Conservation (phyloP, 2,329 filamentous ascomycete genomes). For the Lasiodiplodia theobromae region DNA sequence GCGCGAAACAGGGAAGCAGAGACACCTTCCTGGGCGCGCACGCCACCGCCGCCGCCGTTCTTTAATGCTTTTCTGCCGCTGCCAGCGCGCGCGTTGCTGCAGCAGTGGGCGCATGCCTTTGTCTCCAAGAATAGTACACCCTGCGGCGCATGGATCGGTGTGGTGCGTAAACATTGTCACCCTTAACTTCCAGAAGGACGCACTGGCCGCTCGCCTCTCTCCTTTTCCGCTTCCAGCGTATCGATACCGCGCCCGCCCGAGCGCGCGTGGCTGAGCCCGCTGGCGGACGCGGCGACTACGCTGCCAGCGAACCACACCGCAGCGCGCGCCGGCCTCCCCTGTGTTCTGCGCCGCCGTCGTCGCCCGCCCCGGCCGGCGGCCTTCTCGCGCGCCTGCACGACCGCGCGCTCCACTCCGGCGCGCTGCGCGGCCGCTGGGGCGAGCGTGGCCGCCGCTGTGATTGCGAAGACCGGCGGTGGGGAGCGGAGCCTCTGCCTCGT, state of each 20-base stretch:
- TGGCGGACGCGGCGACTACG: background rate
- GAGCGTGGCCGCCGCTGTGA: background rate
- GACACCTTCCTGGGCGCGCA: background rate
- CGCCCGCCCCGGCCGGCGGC: background rate
- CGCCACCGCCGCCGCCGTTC: background rate
- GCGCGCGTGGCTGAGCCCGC: conserved; percentile 2
- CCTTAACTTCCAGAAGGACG: conserved; percentile 19
- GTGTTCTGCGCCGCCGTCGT: background rate
- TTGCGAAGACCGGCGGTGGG: conserved; percentile 21
- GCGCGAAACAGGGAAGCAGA: background rate
- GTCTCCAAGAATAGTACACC: conserved; percentile 9
- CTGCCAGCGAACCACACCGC: background rate
- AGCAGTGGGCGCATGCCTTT: conserved; percentile 17
- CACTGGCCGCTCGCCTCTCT: conserved; percentile 6
- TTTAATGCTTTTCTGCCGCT: conserved; percentile 16
- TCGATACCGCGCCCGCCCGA: conserved; percentile 7
- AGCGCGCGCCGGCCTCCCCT: background rate
- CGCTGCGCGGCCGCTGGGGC: conserved; percentile 14
- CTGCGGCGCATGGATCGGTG: conserved; percentile 3
- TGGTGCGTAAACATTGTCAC: conserved; percentile 6
- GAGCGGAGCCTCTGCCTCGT: conserved; percentile 5
- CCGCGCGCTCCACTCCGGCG: background rate
- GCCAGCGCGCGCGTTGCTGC: conserved; percentile 6
- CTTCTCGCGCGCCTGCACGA: conserved; percentile 9
- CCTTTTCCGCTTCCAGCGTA: conserved; percentile 11